Base-by-base conservation (phyloP, 495 filamentous ascomycete species). In the Daldinia childiae region DNA sequence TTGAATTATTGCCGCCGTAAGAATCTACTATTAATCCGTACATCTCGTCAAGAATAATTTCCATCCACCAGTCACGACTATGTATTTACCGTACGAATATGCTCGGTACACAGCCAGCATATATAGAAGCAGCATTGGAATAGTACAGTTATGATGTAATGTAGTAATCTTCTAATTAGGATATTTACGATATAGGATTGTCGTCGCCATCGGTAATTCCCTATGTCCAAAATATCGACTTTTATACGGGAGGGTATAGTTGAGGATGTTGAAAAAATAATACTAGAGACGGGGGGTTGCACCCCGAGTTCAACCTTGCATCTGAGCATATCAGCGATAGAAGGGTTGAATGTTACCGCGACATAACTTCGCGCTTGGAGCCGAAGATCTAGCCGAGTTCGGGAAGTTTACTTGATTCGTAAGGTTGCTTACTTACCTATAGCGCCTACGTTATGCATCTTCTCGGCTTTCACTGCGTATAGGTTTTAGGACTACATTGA, bases 271-370 rank as follows among this genome's bases (percentile, higher is more conserved):
- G 60, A 68, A 64, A 56, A 4, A 38, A 50, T 45, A 36, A 38
- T 57, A 30, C 4, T 61, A 48, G 60, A 73, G 55, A 62, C 57
- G 60, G 64, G 64, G 64, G 68, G 65, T 73, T 65, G 61, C 60
- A 73, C 70, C 64, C 70, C 64, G 70, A 68, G 65, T 60, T 73
- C 65, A 68, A 73, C 70, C 70, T 67, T 8, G n/a, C 48, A 60
- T 56, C 27, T 21, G 14, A 30, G 12, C 34, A 54, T 54, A 30
- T 38, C 24, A 43, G 21, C 12, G 21, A 55, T 73, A 65, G 70
- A 68, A 67, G 55, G 57, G 57, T 73, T 73, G 64, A 73, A 68
- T 73, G 70, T 68, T 73, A 68, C 65, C 65, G 61, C 64, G 64
- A 73, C 70, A n/a, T 12, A 15, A 30, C 43, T 54, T 30, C 50